Percentiles rank a stretch among this genome's conserved stretches.
Evolutionary conservation across 305 asterid genomes (phyloP).

Genomic region (Fraxinus floribunda): DNA sequence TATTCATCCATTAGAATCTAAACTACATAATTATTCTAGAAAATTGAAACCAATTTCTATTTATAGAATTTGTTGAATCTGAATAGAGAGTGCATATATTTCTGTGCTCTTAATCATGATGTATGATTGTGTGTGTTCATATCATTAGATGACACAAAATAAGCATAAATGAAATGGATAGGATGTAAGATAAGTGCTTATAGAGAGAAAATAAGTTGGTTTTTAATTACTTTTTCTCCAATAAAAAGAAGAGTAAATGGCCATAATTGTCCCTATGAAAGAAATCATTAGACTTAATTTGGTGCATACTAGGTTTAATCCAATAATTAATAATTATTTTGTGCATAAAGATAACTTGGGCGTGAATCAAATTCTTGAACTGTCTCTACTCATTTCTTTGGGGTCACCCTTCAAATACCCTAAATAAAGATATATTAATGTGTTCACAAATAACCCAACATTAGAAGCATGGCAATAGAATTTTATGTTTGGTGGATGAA

Average conservation of each 20-base stretch:
- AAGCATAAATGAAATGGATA: not conserved
- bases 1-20: not conserved
- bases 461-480: conserved; percentile 6
- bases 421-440: conserved; percentile 2
- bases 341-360: not conserved
- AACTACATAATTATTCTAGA: not conserved
- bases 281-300: not conserved
- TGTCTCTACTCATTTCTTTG: conserved; percentile 5
- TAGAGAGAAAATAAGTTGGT: not conserved
- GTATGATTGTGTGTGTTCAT: not conserved
- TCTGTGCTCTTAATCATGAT: not conserved
- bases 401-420: not conserved
- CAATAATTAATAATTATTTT: not conserved
- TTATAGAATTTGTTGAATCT: not conserved
- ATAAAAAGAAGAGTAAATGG: not conserved
- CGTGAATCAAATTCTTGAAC: not conserved
- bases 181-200: not conserved
- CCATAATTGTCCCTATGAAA: not conserved
- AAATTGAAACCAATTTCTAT: not conserved
- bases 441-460: conserved; percentile 32
- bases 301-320: conserved; percentile 1
- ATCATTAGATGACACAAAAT: not conserved
- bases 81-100: not conserved
- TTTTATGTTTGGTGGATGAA: conserved; percentile 14
- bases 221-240: not conserved